These are phyloP conservation scores for Waltergamsia citrina DNA, from an alignment of 2,329 filamentous ascomycete genomes.

Conservation along the genomic window DNA sequence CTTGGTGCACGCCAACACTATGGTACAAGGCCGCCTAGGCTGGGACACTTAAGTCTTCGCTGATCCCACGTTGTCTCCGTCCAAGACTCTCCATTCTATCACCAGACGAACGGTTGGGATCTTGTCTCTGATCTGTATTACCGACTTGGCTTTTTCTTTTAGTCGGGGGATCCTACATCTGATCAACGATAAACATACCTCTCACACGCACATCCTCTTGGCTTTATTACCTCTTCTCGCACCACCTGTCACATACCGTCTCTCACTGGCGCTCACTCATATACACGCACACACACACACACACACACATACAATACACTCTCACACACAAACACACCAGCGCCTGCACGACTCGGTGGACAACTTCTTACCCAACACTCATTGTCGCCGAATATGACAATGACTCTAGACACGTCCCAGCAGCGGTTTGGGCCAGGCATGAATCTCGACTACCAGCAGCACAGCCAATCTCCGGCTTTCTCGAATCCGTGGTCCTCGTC, in stretches of 20 bases:
- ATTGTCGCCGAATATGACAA: conserved; percentile 59
- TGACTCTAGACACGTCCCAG: conserved; percentile 87
- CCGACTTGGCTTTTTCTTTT: conserved; percentile 34
- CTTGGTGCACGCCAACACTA: conserved; percentile 31
- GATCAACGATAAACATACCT: conserved; percentile 32
- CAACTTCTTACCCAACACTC: conserved; percentile 2
- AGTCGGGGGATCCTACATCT: conserved; percentile 38
- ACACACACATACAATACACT: conserved; percentile 12
- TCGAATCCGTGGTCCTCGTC: conserved; percentile 79
- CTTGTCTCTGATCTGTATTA: conserved; percentile 29
- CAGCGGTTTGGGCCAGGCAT: conserved; percentile 65
- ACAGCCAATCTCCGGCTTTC: conserved; percentile 57
- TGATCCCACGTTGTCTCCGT: conserved; percentile 39
- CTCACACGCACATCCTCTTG: not conserved
- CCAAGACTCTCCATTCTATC: conserved; percentile 21
- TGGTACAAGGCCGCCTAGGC: conserved; percentile 15
- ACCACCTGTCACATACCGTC: not conserved
- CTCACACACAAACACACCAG: not conserved
- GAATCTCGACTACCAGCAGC: conserved; percentile 60
- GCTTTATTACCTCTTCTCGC: not conserved
- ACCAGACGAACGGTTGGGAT: conserved; percentile 19
- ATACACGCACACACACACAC: not conserved
- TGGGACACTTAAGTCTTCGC: conserved; percentile 49
- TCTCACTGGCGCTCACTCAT: not conserved
- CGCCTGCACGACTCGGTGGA: too few relatives aligned